A percentile compares a stretch with the other conserved stretches of the same genome.
These are phyloP conservation scores for Erythrophleum ivorense DNA, from an alignment of 331 rosid genomes.

Conservation along the genomic window DNA sequence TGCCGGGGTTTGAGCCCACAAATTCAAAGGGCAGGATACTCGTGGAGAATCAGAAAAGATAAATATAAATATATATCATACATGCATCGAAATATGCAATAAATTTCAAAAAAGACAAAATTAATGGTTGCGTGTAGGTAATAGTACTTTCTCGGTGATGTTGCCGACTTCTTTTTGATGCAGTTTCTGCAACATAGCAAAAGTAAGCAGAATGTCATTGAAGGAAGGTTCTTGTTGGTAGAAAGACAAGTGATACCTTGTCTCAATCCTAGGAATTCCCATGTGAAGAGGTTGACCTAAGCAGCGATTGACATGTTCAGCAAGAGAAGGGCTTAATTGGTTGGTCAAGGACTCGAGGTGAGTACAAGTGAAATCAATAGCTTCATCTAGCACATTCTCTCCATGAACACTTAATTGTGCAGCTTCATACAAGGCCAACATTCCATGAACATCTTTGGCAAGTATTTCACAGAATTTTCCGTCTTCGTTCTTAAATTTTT, in stretches of 20 bases:
- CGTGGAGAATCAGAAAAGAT: no score
- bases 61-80: no score
- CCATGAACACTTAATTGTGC: neutral
- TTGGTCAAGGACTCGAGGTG: neutral
- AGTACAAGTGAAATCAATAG: neutral
- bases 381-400: neutral
- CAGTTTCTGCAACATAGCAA: neutral
- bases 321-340: neutral
- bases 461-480: neutral
- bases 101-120: no score
- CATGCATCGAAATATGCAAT: no score
- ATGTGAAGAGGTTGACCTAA: neutral
- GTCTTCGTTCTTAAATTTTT: neutral
- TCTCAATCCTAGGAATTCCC: neutral
- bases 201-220: neutral
- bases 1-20: no score
- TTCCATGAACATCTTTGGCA: neutral
- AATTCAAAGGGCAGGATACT: no score
- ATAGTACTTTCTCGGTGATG: neutral
- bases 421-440: conserved; percentile 1
- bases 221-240: neutral
- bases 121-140: no score
- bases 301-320: neutral
- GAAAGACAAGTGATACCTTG: neutral
- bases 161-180: neutral